Evolutionary conservation across 352 stramenopile species (phyloP), one percentile per base, ranked within the genome.

Genomic region (Globisporangium cederbergense): DNA sequence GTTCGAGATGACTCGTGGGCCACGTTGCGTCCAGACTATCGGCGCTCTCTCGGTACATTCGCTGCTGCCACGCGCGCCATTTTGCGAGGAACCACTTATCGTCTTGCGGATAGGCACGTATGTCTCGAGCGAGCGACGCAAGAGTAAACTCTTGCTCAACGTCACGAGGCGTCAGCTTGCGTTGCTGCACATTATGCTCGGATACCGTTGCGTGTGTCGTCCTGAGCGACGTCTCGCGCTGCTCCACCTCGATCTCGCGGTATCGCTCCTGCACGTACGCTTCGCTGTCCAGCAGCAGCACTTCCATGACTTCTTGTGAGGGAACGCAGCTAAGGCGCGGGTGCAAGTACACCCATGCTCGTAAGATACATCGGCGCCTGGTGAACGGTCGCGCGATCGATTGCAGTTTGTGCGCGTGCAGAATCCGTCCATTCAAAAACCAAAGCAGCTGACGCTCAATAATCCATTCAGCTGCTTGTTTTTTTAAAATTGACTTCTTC

Each of bases 191-290:
- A 34, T 40, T 4, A 25, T 64, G 32, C 2, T 18, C 1, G 5
- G 3, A 3, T 5, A 14, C 1, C 5, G 32, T 36, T 36, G 22
- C 25, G 13, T 45, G 25, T 16, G 4, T 20, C 28, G 3, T 47
- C 11, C 30, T 52, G 13, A 25, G 22, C 18, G 20, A 18, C 4
- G 61, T 51, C 0, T 55, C 45, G 34, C 49, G 61, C 4, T 56
- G 58, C 10, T 75, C 62, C 0, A 50, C 42, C 46, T 78, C 66
- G 14, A 92, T 60, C 45, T 79, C 69, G n/a, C 72, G 64, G 55
- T 81, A 83, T 1, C 75, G 71, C 43, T 81, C 75, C 22, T 68
- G 55, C n/a, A 92, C 76, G 62, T 81, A 90, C 60, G 53, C 67
- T 2, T 53, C 55, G 42, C 85, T 75, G 13, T 59, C 60, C 9